Percentiles rank a stretch among this genome's conserved stretches.
Evolutionary conservation across 2,329 filamentous ascomycete genomes (phyloP).

Genomic region (Microdochium bolleyi): DNA sequence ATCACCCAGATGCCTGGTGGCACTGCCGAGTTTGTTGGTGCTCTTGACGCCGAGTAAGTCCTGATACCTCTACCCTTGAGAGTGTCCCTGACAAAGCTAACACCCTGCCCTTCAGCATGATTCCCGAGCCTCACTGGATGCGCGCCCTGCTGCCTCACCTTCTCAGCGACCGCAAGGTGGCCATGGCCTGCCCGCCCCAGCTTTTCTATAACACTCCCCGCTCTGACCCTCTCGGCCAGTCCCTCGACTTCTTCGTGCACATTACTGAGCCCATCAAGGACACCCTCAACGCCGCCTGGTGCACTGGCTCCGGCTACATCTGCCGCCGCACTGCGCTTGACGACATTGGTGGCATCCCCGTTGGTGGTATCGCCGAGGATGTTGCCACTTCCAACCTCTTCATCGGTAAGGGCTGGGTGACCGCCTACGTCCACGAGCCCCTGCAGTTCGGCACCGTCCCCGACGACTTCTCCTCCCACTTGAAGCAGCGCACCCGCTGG

Average conservation of each 20-base stretch:
- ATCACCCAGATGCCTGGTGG: constrained; percentile 43
- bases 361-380: constrained; percentile 53
- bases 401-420: constrained; percentile 54
- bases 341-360: constrained; percentile 53
- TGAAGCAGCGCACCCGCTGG: constrained; percentile 51
- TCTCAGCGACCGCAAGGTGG: constrained; percentile 46
- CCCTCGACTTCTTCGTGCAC: constrained; percentile 50
- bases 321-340: constrained; percentile 51
- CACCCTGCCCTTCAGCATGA: constrained; percentile 19
- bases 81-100: constrained; percentile 8
- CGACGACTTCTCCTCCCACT: constrained; percentile 44
- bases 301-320: constrained; percentile 56
- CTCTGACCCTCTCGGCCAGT: constrained; percentile 50
- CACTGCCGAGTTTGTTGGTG: constrained; percentile 50
- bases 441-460: constrained; percentile 54
- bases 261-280: constrained; percentile 39
- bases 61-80: constrained; percentile 1
- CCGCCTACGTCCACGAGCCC: constrained; percentile 50
- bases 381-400: constrained; percentile 50
- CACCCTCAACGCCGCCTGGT: constrained; percentile 49
- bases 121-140: constrained; percentile 53
- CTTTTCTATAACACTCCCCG: constrained; percentile 55
- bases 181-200: constrained; percentile 52
- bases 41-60: constrained; percentile 51
- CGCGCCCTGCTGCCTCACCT: constrained; percentile 52